A percentile compares a stretch with the other conserved stretches of the same genome.
These are phyloP conservation scores for Talaromyces sp. DNA, from an alignment of 2,329 filamentous ascomycete genomes.

Conservation along the genomic window DNA sequence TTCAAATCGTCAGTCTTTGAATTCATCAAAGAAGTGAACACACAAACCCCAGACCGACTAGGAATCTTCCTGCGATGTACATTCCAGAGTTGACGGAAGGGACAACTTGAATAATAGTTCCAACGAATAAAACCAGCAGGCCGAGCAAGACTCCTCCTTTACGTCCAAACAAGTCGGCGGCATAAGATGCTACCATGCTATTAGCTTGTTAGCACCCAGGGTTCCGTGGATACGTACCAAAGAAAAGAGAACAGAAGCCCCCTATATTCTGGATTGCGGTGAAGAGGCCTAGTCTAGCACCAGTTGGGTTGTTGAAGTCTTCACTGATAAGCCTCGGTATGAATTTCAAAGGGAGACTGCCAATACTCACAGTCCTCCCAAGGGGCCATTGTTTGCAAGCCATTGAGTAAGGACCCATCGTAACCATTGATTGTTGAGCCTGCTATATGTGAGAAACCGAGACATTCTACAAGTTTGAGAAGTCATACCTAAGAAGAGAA, in stretches of 20 bases:
- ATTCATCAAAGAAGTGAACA: not conserved
- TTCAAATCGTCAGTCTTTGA: not conserved
- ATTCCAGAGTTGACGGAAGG: not conserved
- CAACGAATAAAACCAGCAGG: slow-evolving; percentile 16
- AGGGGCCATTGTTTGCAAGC: slow-evolving; percentile 16
- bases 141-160: slow-evolving; percentile 14
- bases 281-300: slow-evolving; percentile 40
- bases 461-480: slow-evolving; percentile 13
- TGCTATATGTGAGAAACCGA: slow-evolving; percentile 3
- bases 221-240: slow-evolving; percentile 12
- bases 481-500: slow-evolving; percentile 41
- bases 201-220: not conserved
- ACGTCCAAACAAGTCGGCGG: slow-evolving; percentile 16
- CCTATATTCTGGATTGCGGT: slow-evolving; percentile 42
- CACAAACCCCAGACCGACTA: slow-evolving; percentile 16
- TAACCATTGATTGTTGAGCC: slow-evolving; percentile 16
- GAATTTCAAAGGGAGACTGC: not conserved
- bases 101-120: slow-evolving; percentile 15
- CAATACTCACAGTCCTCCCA: slow-evolving; percentile 15
- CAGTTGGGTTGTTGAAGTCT: slow-evolving; percentile 31
- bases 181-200: slow-evolving; percentile 12
- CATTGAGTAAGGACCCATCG: slow-evolving; percentile 17
- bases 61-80: slow-evolving; percentile 12
- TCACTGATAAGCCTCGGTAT: slow-evolving; percentile 11
- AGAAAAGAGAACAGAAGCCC: slow-evolving; percentile 15